Percentiles rank a stretch among this genome's conserved stretches.
Conservation (phyloP, 1,284 basidiomycete species). For the Cryptococcus deneoformans region DNA sequence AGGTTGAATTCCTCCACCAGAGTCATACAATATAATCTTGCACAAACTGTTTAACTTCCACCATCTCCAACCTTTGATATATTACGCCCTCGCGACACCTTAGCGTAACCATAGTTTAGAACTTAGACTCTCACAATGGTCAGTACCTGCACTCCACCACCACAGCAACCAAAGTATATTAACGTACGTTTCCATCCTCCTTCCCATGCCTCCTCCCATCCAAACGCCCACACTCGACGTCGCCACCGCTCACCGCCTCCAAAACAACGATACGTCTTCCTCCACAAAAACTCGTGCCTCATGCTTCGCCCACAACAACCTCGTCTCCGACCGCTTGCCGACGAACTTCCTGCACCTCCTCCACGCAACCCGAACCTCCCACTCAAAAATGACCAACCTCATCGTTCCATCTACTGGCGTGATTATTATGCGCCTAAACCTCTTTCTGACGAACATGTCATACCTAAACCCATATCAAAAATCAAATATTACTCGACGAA, state of each 20-base stretch:
- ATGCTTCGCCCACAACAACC: neutral
- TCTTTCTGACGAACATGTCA: conserved; percentile 2
- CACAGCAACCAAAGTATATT: neutral
- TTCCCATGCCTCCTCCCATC: neutral
- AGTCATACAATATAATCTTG: too few relatives aligned
- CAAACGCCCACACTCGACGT: neutral
- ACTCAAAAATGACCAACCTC: neutral
- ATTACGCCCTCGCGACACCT: too few relatives aligned
- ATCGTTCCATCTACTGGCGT: conserved; percentile 13
- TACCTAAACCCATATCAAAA: conserved; percentile 22
- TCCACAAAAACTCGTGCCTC: neutral
- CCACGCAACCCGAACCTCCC: neutral
- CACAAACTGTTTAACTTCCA: too few relatives aligned
- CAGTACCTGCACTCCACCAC: neutral
- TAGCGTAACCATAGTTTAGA: too few relatives aligned
- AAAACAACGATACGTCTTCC: neutral
- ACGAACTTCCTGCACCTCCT: neutral
- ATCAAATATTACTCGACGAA: conserved; percentile 23
- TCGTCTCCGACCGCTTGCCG: neutral
- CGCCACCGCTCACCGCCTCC: neutral
- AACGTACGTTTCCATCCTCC: conserved; percentile 15
- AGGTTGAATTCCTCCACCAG: too few relatives aligned
- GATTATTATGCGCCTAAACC: conserved; percentile 18
- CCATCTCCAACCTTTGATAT: too few relatives aligned
- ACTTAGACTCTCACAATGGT: neutral